Base-by-base conservation (phyloP, 2,329 filamentous ascomycete species). In the Colletotrichum tabaci region DNA sequence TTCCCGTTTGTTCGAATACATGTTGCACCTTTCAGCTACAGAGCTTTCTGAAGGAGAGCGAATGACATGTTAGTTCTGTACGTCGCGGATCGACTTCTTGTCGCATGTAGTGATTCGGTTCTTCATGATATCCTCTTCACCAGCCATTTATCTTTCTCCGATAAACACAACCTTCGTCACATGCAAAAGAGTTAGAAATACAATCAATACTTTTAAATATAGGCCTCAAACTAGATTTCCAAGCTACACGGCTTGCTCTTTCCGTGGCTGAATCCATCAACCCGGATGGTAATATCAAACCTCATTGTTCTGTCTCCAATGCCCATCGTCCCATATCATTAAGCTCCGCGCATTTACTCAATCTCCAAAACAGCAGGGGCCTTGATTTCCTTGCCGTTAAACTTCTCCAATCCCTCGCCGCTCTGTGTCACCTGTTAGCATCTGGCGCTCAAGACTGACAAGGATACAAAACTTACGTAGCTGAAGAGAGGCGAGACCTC, bases 401-500 rank as follows among this genome's bases (percentile, higher is more conserved):
- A 81, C 47, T 86, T 82, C 67, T 89, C 88, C 9, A 93, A 82
- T 42, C 89, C 90, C 80, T 92, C 91, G 69, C 91, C 91, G 70
- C 86, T 88, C 89, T 90, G 72, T 74, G 57, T 18, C 53, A 30
- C 18, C 4, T 55, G 74, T 79, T 73, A 79, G 76, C 50, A 74
- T 26, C 7, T 47, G 50, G 26, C 46, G 57, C 15, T 2, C 16
- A 26, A 26, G 15, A 72, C 30, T 30, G 38, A 30, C 49, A 49
- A n/a, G 52, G 44, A 55, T 62, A 23, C 16, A 15, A 56, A 64
- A 93, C 94, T 90, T 90, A 97, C 95, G 80, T 99, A 99, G 89
- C 95, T 98, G 80, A 97, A 93, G 77, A 98, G 85, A 47, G 96
- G 96, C 65, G 95, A 97, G 21, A 99, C 91, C 82, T 99, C 96